Evolutionary conservation across 257 asterid genomes (phyloP).

Genomic region (Plantago ovata): DNA sequence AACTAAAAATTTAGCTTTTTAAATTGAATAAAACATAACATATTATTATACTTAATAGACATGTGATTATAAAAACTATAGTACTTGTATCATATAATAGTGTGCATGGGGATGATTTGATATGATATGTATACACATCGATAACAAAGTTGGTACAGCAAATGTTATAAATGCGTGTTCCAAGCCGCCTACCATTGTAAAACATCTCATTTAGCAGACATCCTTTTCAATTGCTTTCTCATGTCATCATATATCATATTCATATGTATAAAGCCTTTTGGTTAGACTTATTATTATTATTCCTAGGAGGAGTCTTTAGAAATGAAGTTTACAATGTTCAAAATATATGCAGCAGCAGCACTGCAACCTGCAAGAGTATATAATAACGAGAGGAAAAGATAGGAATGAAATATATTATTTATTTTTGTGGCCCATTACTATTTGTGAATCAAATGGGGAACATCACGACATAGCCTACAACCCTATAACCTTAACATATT

Average conservation of each 20-base stretch:
- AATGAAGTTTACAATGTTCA: too few relatives aligned
- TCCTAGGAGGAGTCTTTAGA: too few relatives aligned
- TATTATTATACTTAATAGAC: too few relatives aligned
- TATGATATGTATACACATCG: too few relatives aligned
- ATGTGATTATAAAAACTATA: too few relatives aligned
- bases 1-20: too few relatives aligned
- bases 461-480: conserved; percentile 32
- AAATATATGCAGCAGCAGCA: not conserved
- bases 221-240: conserved; percentile 47
- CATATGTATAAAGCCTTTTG: too few relatives aligned
- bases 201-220: conserved; percentile 37
- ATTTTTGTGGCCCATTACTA: conserved; percentile 31
- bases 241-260: conserved; percentile 13
- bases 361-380: too few relatives aligned
- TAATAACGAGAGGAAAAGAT: not conserved
- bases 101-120: too few relatives aligned
- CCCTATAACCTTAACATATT: conserved; percentile 25
- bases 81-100: too few relatives aligned
- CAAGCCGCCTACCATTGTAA: conserved; percentile 34
- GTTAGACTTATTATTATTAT: too few relatives aligned
- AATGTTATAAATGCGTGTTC: conserved; percentile 29
- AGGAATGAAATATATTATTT: not conserved
- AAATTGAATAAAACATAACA: too few relatives aligned
- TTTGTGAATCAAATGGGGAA: conserved; percentile 43
- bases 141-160: not conserved